These are phyloP conservation scores for Neoarthrinium moseri DNA, from an alignment of 2,329 filamentous ascomycete species.

Conservation along the genomic window DNA sequence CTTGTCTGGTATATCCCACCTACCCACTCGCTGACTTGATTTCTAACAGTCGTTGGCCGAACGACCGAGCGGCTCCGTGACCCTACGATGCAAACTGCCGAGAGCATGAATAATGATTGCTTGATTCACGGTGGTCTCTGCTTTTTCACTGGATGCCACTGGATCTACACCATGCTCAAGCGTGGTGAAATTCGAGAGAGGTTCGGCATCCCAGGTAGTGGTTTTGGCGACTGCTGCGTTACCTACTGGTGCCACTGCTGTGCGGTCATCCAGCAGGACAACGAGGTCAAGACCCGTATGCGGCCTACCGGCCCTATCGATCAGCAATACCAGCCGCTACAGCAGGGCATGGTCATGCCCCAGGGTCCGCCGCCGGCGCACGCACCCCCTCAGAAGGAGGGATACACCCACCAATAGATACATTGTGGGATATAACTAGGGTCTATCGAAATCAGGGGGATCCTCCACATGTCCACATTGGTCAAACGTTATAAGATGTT, in stretches of 20 bases:
- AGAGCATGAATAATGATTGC: slow-evolving; percentile 27
- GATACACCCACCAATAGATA: not conserved
- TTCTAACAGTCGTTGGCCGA: slow-evolving; percentile 26
- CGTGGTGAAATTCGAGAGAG: slow-evolving; percentile 40
- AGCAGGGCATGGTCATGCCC: slow-evolving; percentile 36
- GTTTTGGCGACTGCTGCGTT: slow-evolving; percentile 37
- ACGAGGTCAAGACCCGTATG: slow-evolving; percentile 41
- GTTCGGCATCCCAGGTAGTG: slow-evolving; percentile 42
- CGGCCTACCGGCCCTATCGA: slow-evolving; percentile 21
- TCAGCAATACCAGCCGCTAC: slow-evolving; percentile 35
- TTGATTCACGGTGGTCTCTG: slow-evolving; percentile 22
- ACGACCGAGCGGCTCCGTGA: slow-evolving; percentile 29
- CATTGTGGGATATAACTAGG: not conserved
- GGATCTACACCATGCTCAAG: slow-evolving; percentile 39
- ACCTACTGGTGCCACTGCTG: slow-evolving; percentile 45
- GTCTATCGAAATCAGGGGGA: too few relatives aligned
- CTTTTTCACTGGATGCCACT: slow-evolving; percentile 26
- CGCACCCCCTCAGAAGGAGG: not conserved
- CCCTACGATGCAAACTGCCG: slow-evolving; percentile 25
- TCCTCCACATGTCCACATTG: too few relatives aligned
- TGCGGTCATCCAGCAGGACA: slow-evolving; percentile 56
- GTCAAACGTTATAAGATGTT: too few relatives aligned
- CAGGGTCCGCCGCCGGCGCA: not conserved
- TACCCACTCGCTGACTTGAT: not conserved
- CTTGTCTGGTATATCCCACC: not conserved